A percentile compares a stretch with the other conserved stretches of the same genome.
Conservation (phyloP, 2,329 filamentous ascomycete genomes). For the Fusarium tjaetaba region DNA sequence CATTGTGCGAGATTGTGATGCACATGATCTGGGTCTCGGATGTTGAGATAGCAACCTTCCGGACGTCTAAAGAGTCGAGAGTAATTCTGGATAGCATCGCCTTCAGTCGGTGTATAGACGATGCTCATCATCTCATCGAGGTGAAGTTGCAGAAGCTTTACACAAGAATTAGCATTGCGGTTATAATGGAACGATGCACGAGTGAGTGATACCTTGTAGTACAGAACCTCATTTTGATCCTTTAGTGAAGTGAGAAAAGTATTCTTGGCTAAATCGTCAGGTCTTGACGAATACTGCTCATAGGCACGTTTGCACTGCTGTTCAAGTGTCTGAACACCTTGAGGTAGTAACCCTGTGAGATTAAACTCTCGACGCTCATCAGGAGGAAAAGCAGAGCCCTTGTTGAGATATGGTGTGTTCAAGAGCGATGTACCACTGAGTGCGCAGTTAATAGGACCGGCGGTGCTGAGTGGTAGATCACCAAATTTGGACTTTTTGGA, state of each 20-base stretch:
- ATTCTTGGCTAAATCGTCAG: conserved; percentile 80
- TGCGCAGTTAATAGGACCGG: conserved; percentile 50
- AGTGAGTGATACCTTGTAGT: conserved; percentile 70
- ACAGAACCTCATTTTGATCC: conserved; percentile 86
- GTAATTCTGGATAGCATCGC: conserved; percentile 87
- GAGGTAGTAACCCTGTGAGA: conserved; percentile 77
- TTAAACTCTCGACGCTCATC: conserved; percentile 76
- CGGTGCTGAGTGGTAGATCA: conserved; percentile 49
- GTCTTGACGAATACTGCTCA: conserved; percentile 74
- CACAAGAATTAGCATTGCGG: conserved; percentile 21
- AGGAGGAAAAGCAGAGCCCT: conserved; percentile 79
- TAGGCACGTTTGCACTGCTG: conserved; percentile 83
- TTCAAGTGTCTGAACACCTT: conserved; percentile 77
- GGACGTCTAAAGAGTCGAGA: conserved; percentile 80
- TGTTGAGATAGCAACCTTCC: conserved; percentile 83
- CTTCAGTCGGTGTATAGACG: conserved; percentile 93
- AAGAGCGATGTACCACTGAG: conserved; percentile 49
- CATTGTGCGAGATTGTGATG: conserved; percentile 74
- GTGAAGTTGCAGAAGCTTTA: conserved; percentile 76
- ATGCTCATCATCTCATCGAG: conserved; percentile 88
- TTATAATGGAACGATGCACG: rapidly evolving
- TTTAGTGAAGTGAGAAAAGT: conserved; percentile 88
- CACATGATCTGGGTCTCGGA: conserved; percentile 73
- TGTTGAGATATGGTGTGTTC: conserved; percentile 69
- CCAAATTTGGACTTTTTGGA: conserved; percentile 45